Base-by-base conservation (phyloP, 2,329 filamentous ascomycete genomes). In the Akanthomyces lecanii region DNA sequence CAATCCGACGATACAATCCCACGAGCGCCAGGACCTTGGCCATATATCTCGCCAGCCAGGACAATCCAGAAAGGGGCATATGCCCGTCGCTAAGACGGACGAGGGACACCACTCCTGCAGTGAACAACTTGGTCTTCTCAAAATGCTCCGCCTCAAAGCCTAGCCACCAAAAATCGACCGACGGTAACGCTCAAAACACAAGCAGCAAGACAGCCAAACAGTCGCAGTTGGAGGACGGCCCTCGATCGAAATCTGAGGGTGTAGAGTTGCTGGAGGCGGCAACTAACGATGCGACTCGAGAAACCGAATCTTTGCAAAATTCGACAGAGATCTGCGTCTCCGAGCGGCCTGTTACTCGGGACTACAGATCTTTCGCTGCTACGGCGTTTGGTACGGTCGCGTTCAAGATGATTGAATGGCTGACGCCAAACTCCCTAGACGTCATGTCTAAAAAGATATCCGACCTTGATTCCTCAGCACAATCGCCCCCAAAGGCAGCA, bases 1-100 rank as follows among this genome's bases (percentile, higher is more conserved):
- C 91, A 2, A 84, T 92, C 68, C 87, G 91, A 65, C 84, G 89
- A 70, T 95, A 93, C 69, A 96, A 89, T 63, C 83, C 89, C 25
- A 86, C 92, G 52, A 96, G 91, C 70, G 92, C 92, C 10, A 85
- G 91, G 69, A 91, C 90, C 1, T 77, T 97, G 38, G 92, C 92
- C 14, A 85, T 91, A 62, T 91, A 90, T 70, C 81, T 96, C 57
- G 91, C 92, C 11, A 90, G 89, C 69, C 87, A 92, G 71, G 89
- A 93, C 69, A 86, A 95, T 67, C 86, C 92, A 0, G 87, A 91
- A 66, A 81, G 78, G 63, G 85, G 84, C 3, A 78, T 96, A 0
- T 96, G 92, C 56, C 81, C 81, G 1, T 72, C 77, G 25, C 72
- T 85, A 18, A 74, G 75, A 52, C 72, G 75, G 5, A 74, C 78